Percentiles rank a stretch among this genome's conserved stretches.
Evolutionary conservation across 495 filamentous ascomycete genomes (phyloP).

Genomic region (Hypoxylon perforatum): DNA sequence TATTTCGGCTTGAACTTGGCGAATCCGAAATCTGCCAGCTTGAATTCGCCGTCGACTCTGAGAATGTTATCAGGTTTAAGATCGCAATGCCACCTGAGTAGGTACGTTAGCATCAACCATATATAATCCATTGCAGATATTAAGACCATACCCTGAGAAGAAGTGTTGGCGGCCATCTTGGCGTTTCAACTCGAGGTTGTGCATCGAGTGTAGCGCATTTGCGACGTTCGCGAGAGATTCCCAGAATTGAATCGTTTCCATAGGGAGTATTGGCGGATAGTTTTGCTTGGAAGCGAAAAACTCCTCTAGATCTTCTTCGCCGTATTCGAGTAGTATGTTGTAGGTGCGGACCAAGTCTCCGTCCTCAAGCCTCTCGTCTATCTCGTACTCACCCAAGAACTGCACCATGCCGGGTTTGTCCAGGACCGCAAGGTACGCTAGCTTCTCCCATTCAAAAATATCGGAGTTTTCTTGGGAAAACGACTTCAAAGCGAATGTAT

Average conservation of each 20-base stretch:
- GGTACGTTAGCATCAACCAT: neutral
- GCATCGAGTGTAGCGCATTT: slow-evolving; percentile 45
- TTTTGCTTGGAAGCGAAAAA: slow-evolving; percentile 38
- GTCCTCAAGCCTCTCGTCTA: slow-evolving; percentile 27
- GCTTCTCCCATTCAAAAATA: slow-evolving; percentile 46
- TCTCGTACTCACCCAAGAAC: slow-evolving; percentile 40
- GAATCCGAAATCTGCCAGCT: slow-evolving; percentile 55
- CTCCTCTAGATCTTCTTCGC: slow-evolving; percentile 49
- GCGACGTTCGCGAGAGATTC: slow-evolving; percentile 49
- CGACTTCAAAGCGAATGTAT: slow-evolving; percentile 51
- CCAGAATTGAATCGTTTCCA: slow-evolving; percentile 51
- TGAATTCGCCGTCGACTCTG: slow-evolving; percentile 48
- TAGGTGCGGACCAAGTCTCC: slow-evolving; percentile 10
- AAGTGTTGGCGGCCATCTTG: slow-evolving; percentile 12
- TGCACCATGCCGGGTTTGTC: slow-evolving; percentile 42
- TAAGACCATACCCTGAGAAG: slow-evolving; percentile 10
- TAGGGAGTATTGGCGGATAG: slow-evolving; percentile 43
- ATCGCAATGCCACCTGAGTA: slow-evolving; percentile 52
- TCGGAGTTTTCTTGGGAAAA: slow-evolving; percentile 31
- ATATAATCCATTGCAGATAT: neutral
- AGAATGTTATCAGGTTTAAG: slow-evolving; percentile 58
- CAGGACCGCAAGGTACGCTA: slow-evolving; percentile 44
- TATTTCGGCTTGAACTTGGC: slow-evolving; percentile 47
- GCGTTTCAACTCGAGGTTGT: slow-evolving; percentile 39
- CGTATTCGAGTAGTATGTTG: slow-evolving; percentile 53